Evolutionary conservation across 495 filamentous ascomycete genomes (phyloP).

Genomic region (Achaetomiella virescens): DNA sequence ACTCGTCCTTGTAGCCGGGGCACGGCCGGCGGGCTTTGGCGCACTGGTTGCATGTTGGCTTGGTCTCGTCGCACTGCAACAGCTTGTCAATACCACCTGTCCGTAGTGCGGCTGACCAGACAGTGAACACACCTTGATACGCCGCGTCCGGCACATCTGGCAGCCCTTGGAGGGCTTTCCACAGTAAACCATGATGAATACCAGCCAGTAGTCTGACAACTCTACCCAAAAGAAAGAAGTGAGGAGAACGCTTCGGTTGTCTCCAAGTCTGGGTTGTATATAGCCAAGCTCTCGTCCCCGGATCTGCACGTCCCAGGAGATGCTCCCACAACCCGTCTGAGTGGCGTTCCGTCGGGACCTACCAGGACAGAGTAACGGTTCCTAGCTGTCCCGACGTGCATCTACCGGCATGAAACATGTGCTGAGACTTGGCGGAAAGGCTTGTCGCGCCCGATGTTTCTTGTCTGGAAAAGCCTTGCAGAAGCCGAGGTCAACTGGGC

Average conservation of each 20-base stretch:
- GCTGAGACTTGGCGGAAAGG: not conserved
- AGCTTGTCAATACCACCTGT: not conserved
- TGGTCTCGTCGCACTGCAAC: constrained; percentile 60
- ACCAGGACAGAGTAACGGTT: no score
- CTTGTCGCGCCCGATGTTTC: not conserved
- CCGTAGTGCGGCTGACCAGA: no score
- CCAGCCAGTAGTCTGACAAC: not conserved
- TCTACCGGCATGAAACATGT: constrained; percentile 15
- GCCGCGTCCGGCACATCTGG: constrained; percentile 62
- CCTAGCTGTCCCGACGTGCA: not conserved
- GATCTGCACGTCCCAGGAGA: not conserved
- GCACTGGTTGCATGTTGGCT: constrained; percentile 64
- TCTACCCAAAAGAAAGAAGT: not conserved
- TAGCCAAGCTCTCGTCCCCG: not conserved
- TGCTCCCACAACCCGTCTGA: not conserved
- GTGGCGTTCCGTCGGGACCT: not conserved
- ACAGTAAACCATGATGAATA: constrained; percentile 60
- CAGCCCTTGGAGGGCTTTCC: constrained; percentile 69
- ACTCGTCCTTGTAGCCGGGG: constrained; percentile 62
- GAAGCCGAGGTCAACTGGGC: constrained; percentile 4
- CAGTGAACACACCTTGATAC: constrained; percentile 61
- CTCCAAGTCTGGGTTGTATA: not conserved
- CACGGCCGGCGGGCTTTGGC: constrained; percentile 58
- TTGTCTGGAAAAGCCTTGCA: not conserved
- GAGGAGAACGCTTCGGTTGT: not conserved